Evolutionary conservation across 1,284 basidiomycete species (phyloP).

Genomic region (Cutaneotrichosporon curvatum): DNA sequence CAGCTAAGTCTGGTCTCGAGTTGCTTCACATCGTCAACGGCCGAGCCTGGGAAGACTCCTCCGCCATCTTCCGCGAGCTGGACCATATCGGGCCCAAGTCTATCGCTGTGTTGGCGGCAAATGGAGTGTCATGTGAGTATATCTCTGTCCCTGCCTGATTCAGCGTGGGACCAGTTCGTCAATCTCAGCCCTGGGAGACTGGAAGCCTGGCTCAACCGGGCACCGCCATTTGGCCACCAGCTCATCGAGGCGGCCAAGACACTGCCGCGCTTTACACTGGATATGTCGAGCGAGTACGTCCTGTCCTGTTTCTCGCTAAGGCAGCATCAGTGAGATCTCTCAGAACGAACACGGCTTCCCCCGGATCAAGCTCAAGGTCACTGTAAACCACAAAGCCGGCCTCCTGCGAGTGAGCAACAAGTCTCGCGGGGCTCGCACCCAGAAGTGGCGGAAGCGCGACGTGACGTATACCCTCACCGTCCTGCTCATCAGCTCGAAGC

Average conservation of each 20-base stretch:
- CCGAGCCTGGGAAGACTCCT: constrained; percentile 41
- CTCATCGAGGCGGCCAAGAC: constrained; percentile 12
- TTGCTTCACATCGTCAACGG: constrained; percentile 32
- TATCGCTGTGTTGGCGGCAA: constrained; percentile 23
- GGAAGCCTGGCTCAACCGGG: constrained; percentile 24
- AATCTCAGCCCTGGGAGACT: constrained; percentile 17
- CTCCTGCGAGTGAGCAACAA: too few relatives aligned
- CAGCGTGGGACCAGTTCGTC: constrained; percentile 25
- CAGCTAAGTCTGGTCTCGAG: constrained; percentile 25
- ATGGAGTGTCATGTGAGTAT: constrained; percentile 22
- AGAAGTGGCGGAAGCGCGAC: too few relatives aligned
- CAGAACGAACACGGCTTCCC: constrained; percentile 12
- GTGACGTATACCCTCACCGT: constrained; percentile 15
- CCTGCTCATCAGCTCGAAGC: constrained; percentile 15
- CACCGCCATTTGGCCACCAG: constrained; percentile 20
- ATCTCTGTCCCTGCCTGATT: background rate
- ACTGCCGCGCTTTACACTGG: constrained; percentile 17
- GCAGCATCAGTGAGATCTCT: too few relatives aligned
- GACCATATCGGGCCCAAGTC: constrained; percentile 35
- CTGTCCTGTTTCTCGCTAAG: too few relatives aligned
- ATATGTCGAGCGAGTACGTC: background rate
- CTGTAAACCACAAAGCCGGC: too few relatives aligned
- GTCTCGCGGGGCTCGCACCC: too few relatives aligned
- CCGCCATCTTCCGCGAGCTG: constrained; percentile 39
- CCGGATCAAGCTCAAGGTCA: background rate